phyloP scores from a whole-genome alignment of 805 yeast genomes.

The Ogataea ganodermae region DNA sequence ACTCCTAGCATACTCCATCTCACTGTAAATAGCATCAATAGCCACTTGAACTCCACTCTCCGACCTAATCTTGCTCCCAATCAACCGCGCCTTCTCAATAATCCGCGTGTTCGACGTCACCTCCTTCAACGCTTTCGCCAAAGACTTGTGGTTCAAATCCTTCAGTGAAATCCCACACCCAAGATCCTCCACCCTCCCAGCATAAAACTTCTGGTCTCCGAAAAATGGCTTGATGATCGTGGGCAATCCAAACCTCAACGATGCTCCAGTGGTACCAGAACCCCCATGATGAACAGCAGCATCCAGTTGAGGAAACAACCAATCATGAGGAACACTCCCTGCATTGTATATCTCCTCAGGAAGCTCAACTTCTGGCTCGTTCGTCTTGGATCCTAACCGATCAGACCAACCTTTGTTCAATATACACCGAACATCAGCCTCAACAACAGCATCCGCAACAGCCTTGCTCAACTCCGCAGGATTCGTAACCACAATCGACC shows the following conservation, averaged over 20 bases:
- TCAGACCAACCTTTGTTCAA: slow-evolving; percentile 96
- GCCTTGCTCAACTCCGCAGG: slow-evolving; percentile 78
- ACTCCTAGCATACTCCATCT: slow-evolving; percentile 72
- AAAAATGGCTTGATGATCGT: slow-evolving; percentile 92
- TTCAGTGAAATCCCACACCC: slow-evolving; percentile 79
- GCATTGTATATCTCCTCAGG: slow-evolving; percentile 71
- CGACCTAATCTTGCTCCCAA: slow-evolving; percentile 63
- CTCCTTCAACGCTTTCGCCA: slow-evolving; percentile 68
- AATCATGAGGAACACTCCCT: slow-evolving; percentile 85
- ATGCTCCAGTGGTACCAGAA: slow-evolving; percentile 94
- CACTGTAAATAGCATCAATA: slow-evolving; percentile 73
- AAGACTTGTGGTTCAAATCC: slow-evolving; percentile 62
- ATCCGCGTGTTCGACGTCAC: slow-evolving; percentile 68
- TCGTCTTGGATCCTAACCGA: slow-evolving; percentile 46
- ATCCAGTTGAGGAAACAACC: slow-evolving; percentile 87
- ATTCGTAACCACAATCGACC: slow-evolving; percentile 88
- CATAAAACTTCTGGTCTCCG: slow-evolving; percentile 95
- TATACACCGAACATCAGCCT: slow-evolving; percentile 83
- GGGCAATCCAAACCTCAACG: slow-evolving; percentile 82
- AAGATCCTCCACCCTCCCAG: slow-evolving; percentile 80
- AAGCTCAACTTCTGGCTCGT: slow-evolving; percentile 45
- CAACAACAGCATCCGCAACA: slow-evolving; percentile 72
- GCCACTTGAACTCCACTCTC: slow-evolving; percentile 85
- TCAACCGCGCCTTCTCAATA: slow-evolving; percentile 61
- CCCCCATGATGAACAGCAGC: slow-evolving; percentile 99